These are phyloP conservation scores for Linderina pennispora DNA, from an alignment of 192 early-diverging fungal species.

Conservation along the genomic window DNA sequence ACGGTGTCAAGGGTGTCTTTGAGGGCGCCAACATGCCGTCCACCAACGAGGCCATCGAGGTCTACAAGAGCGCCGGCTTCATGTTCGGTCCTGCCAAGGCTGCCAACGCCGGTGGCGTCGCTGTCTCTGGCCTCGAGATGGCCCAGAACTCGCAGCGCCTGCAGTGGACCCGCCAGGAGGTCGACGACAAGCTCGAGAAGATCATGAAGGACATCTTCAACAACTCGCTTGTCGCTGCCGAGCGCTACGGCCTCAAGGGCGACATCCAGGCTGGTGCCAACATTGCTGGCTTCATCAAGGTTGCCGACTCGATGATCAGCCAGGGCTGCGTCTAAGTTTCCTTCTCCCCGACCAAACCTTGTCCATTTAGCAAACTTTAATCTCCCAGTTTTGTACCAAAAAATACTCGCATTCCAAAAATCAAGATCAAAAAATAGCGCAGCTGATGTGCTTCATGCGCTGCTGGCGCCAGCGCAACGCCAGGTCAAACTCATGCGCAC, in stretches of 20 bases:
- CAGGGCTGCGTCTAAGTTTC: slow-evolving; percentile 44
- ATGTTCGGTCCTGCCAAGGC: slow-evolving; percentile 53
- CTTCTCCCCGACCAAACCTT: neutral
- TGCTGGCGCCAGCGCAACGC: too few relatives aligned
- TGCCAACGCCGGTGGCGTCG: slow-evolving; percentile 52
- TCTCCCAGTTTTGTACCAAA: neutral
- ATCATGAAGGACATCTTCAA: slow-evolving; percentile 54
- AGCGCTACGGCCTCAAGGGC: slow-evolving; percentile 41
- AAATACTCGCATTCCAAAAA: neutral
- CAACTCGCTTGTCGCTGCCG: slow-evolving; percentile 46
- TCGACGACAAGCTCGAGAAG: slow-evolving; percentile 45
- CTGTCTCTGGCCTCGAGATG: slow-evolving; percentile 54
- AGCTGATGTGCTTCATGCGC: too few relatives aligned
- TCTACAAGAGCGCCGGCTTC: slow-evolving; percentile 44
- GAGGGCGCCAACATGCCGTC: slow-evolving; percentile 56
- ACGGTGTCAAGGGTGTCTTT: slow-evolving; percentile 46
- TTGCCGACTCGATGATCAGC: slow-evolving; percentile 49
- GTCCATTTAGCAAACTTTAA: neutral
- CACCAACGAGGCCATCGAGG: slow-evolving; percentile 50
- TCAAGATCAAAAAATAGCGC: neutral
- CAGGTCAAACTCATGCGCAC: too few relatives aligned
- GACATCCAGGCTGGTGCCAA: slow-evolving; percentile 52
- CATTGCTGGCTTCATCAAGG: slow-evolving; percentile 56
- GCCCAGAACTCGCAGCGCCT: slow-evolving; percentile 53
- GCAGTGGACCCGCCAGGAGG: slow-evolving; percentile 51